Base-by-base conservation (phyloP, 441 rosid genomes). In the Adansonia rubrostipa region DNA sequence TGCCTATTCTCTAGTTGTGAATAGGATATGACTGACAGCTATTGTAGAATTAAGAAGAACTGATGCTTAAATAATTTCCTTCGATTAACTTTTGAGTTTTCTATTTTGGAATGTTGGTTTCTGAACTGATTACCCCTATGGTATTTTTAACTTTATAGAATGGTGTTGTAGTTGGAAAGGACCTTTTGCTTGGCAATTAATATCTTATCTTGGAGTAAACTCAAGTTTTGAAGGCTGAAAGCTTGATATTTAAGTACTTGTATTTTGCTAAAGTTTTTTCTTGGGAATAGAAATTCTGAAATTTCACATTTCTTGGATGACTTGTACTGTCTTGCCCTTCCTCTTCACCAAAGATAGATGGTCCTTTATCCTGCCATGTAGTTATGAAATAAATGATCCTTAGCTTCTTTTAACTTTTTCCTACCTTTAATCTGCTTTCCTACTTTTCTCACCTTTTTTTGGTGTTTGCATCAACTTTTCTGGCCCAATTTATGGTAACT, bases 401-500 rank as follows among this genome's bases (percentile, higher is more conserved):
- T 65, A 11, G 51, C 44, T 63, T 36, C 78, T 76, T 50, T 77
- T 77, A 6, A 47, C 33, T 67, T 9, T 53, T 9, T 72, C n/a
- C 36, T 42, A 57, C 10, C 36, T 58, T 40, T 69, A 48, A 48
- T 56, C 20, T 22, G 66, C 6, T 19, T 4, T 44, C 3, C n/a
- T 47, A 13, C 58, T 28, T 67, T 22, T 22, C 6, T 5, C 36
- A 20, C 11, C 22, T 36, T 17, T 47, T 20, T 71, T 64, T 71
- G 15, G 70, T 50, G 13, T 19, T 33, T 19, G 42, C 9, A 19
- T 17, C 5, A 44, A 53, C 44, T 73, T 64, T 75, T 9, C 65
- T 57, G 36, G 58, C 69, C 58, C 33, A 44, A 80, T 78, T 62
- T 83, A 69, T 75, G 61, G 78, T 73, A 63, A 71, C 64, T 76